Percentiles rank a stretch among this genome's conserved stretches.
Conservation (phyloP, 495 filamentous ascomycete species). For the Trichoderma asperelloides region DNA sequence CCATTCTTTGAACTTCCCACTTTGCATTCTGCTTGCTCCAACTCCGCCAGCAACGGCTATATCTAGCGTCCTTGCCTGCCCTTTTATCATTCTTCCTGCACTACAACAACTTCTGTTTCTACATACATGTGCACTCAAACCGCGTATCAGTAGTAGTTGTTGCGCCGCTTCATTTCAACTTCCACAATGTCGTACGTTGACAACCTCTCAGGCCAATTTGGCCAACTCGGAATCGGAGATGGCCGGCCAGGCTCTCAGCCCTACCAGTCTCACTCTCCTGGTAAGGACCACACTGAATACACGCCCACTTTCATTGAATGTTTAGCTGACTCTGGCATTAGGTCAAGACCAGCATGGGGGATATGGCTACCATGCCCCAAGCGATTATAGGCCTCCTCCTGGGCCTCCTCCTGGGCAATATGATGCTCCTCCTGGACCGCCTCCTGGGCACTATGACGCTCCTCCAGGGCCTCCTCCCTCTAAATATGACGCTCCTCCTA, state of each 20-base stretch:
- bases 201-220: neutral
- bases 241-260: neutral
- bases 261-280: neutral
- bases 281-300: neutral
- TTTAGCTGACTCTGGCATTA: neutral
- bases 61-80: too few relatives aligned
- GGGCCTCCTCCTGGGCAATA: neutral
- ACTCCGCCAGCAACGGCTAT: too few relatives aligned
- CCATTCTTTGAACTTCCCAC: too few relatives aligned
- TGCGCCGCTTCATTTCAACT: neutral
- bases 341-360: neutral
- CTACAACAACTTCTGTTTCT: too few relatives aligned
- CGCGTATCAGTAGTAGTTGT: neutral
- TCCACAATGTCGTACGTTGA: neutral
- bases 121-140: neutral
- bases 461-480: too few relatives aligned
- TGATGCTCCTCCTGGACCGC: slow-evolving; percentile 22
- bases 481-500: slow-evolving; percentile 25
- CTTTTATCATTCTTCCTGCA: too few relatives aligned
- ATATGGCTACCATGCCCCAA: neutral
- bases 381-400: neutral
- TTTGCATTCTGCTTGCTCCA: too few relatives aligned
- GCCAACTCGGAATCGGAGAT: neutral
- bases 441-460: too few relatives aligned
- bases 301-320: neutral